phyloP scores from a whole-genome alignment of 768 basidiomycete genomes.

The Dentipellis sp. region DNA sequence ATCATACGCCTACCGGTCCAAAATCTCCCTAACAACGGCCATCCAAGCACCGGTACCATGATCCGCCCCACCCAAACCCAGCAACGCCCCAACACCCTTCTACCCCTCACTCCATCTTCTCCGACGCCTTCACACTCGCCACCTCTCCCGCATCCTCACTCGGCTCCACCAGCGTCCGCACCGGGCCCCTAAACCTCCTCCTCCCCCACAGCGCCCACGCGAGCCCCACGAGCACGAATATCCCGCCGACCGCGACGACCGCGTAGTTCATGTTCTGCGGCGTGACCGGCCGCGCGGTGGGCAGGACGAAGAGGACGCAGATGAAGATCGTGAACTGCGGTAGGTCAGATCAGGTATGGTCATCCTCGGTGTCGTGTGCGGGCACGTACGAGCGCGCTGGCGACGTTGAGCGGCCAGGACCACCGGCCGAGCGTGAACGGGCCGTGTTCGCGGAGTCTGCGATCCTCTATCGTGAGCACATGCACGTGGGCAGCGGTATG shows the following conservation, averaged over 20 bases:
- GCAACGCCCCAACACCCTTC: too few relatives aligned
- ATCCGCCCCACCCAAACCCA: too few relatives aligned
- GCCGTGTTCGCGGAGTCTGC: constrained; percentile 35
- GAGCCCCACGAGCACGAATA: constrained; percentile 33
- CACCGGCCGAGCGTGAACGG: constrained; percentile 44
- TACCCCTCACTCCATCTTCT: neutral
- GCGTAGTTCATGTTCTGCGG: constrained; percentile 50
- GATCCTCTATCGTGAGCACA: neutral
- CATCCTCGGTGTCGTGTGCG: neutral
- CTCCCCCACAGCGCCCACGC: constrained; percentile 43
- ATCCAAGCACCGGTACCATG: too few relatives aligned
- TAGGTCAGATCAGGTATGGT: neutral
- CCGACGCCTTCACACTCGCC: neutral
- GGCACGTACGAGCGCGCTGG: constrained; percentile 33
- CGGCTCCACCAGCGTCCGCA: constrained; percentile 23
- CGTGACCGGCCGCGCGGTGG: constrained; percentile 43
- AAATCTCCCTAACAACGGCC: too few relatives aligned
- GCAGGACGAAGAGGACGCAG: constrained; percentile 46
- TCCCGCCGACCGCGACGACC: constrained; percentile 39
- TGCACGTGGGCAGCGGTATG: constrained; percentile 2
- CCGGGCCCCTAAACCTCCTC: constrained; percentile 33
- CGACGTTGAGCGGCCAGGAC: constrained; percentile 43
- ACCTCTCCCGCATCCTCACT: neutral
- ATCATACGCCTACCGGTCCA: too few relatives aligned
- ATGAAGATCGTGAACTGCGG: constrained; percentile 42